These are phyloP conservation scores for Symbiodinium pilosum DNA, from an alignment of 73 alveolate genomes.

Conservation along the genomic window DNA sequence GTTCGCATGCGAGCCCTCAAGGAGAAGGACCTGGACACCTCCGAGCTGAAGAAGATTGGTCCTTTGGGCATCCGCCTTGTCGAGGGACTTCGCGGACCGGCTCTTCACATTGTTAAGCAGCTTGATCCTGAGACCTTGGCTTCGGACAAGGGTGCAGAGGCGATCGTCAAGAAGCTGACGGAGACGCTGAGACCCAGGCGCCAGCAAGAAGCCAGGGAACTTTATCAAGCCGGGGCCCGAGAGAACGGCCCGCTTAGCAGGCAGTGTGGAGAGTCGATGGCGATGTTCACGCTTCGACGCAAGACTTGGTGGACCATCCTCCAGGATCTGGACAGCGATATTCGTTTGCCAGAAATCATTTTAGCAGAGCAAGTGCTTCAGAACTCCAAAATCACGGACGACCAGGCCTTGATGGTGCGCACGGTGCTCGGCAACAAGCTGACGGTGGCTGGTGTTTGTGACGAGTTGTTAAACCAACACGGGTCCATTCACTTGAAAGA, in stretches of 20 bases:
- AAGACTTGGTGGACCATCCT: background rate
- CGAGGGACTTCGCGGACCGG: background rate
- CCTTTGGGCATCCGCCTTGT: background rate
- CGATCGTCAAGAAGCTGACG: background rate
- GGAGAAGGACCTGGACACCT: background rate
- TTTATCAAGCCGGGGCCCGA: slow-evolving; percentile 18
- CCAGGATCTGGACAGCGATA: background rate
- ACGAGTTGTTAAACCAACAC: slow-evolving; percentile 18
- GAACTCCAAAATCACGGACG: background rate
- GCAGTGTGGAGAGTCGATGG: background rate
- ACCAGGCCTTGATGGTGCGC: background rate
- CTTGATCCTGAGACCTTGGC: background rate
- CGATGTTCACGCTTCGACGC: background rate
- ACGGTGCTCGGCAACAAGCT: background rate
- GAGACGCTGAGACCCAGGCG: background rate
- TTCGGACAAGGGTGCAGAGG: background rate
- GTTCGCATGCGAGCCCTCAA: background rate
- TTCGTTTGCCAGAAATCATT: background rate
- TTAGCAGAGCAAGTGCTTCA: background rate
- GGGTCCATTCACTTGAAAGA: background rate
- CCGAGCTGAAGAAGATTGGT: background rate
- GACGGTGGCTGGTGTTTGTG: background rate
- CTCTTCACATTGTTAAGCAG: background rate
- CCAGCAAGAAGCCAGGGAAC: slow-evolving; percentile 31
- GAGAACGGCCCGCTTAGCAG: background rate